These are phyloP conservation scores for Neofusicoccum ribis DNA, from an alignment of 2,329 filamentous ascomycete species.

Conservation along the genomic window DNA sequence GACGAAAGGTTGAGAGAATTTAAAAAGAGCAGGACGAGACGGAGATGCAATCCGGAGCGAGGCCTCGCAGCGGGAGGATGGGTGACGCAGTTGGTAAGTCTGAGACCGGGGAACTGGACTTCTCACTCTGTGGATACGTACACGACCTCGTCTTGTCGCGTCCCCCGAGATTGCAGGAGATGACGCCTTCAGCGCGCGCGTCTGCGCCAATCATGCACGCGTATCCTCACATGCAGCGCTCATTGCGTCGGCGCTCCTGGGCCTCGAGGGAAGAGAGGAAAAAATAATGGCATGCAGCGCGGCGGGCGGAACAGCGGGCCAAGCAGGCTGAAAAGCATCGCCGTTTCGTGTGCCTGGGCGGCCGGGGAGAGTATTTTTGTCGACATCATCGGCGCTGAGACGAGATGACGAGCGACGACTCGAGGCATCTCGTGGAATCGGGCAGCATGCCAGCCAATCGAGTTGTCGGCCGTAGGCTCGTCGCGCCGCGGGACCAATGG, in stretches of 20 bases:
- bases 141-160: constrained; percentile 15
- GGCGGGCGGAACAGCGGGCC: background rate
- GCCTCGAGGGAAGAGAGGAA: background rate
- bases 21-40: background rate
- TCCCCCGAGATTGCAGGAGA: constrained; percentile 18
- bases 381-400: background rate
- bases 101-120: constrained; percentile 9
- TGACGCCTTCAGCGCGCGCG: background rate
- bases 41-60: constrained; percentile 5
- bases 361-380: background rate
- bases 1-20: background rate
- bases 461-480: background rate
- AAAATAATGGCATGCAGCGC: background rate
- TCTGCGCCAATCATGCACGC: constrained; percentile 11
- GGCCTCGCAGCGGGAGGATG: background rate
- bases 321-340: background rate
- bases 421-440: background rate
- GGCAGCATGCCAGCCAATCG: background rate
- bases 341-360: constrained; percentile 5
- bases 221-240: background rate
- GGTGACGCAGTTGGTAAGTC: background rate
- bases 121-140: background rate
- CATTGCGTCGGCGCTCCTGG: constrained; percentile 2
- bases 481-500: background rate
- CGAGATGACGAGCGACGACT: too few species aligned